Evolutionary conservation across 106 monocot species (phyloP).

Genomic region (Iris macrosiphon): DNA sequence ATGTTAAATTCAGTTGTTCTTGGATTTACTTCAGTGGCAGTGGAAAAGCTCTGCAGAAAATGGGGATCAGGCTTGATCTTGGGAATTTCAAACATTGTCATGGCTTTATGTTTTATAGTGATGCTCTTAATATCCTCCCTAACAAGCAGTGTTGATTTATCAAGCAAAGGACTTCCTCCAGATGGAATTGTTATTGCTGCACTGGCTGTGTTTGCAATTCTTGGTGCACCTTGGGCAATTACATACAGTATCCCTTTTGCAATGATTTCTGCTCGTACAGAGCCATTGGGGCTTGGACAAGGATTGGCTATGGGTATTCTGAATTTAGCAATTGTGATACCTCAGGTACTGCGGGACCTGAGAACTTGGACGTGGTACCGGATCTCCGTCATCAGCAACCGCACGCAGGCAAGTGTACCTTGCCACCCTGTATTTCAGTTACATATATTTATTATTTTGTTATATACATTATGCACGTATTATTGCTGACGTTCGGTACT

Average conservation of each 20-base stretch:
- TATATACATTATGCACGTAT: too few species aligned
- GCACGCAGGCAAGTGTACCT: too few species aligned
- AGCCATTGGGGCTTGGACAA: constrained; percentile 82
- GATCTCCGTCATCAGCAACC: too few species aligned
- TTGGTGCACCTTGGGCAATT: constrained; percentile 67
- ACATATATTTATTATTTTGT: too few species aligned
- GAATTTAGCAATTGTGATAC: constrained; percentile 85
- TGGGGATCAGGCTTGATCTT: constrained; percentile 82
- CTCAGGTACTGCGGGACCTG: too few species aligned
- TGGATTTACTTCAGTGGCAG: constrained; percentile 59
- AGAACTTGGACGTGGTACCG: too few species aligned
- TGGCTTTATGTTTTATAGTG: constrained; percentile 64
- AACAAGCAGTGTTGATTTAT: constrained; percentile 39
- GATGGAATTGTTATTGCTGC: constrained; percentile 57
- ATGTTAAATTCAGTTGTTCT: constrained; percentile 91
- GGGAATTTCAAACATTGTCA: constrained; percentile 82
- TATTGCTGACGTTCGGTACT: too few species aligned
- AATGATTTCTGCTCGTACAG: constrained; percentile 73
- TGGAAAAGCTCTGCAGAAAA: constrained; percentile 77
- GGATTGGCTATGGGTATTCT: constrained; percentile 94
- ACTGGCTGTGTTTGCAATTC: constrained; percentile 37
- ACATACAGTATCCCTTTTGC: constrained; percentile 98
- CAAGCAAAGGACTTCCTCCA: constrained; percentile 50
- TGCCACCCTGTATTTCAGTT: too few species aligned
- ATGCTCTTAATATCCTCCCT: constrained; percentile 80